phyloP scores from a whole-genome alignment of 2,329 filamentous ascomycete species.

The Beauveria scarabaeidicola region DNA sequence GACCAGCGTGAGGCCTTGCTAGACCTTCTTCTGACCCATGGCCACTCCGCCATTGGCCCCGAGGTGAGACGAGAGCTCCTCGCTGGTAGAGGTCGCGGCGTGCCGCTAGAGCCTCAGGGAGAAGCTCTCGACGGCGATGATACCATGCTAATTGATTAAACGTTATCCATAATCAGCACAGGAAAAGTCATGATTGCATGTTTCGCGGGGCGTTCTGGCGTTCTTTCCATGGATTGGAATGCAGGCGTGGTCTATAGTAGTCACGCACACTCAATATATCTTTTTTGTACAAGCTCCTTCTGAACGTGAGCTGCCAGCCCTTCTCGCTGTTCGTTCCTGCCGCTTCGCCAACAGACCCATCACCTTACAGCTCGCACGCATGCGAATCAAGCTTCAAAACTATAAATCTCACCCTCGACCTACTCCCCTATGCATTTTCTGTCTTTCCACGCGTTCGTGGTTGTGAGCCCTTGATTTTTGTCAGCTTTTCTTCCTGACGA shows the following conservation, averaged over 20 bases:
- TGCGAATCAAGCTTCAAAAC: not conserved
- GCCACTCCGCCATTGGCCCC: constrained; percentile 81
- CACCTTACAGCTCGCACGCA: not conserved
- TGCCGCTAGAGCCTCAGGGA: constrained; percentile 50
- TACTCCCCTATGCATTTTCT: not conserved
- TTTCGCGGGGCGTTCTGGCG: constrained; percentile 13
- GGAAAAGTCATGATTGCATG: constrained; percentile 11
- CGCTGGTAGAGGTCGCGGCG: constrained; percentile 77
- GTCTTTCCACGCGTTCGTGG: not conserved
- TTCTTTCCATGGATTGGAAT: not conserved
- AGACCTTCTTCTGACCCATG: constrained; percentile 75
- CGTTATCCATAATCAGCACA: not conserved
- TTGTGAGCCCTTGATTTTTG: not conserved
- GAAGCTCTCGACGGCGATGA: constrained; percentile 67
- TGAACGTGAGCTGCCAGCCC: not conserved
- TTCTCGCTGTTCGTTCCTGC: not conserved
- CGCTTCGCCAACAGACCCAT: not conserved
- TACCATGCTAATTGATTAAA: constrained; percentile 70
- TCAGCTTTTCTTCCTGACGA: not conserved
- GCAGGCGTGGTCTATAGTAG: not conserved
- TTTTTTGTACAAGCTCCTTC: not conserved
- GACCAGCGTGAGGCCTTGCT: constrained; percentile 87
- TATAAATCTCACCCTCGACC: not conserved
- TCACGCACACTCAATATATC: not conserved
- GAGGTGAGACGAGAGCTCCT: constrained; percentile 85